Evolutionary conservation across 179 eudicot species (phyloP).

Genomic region (Beta corolliflora): DNA sequence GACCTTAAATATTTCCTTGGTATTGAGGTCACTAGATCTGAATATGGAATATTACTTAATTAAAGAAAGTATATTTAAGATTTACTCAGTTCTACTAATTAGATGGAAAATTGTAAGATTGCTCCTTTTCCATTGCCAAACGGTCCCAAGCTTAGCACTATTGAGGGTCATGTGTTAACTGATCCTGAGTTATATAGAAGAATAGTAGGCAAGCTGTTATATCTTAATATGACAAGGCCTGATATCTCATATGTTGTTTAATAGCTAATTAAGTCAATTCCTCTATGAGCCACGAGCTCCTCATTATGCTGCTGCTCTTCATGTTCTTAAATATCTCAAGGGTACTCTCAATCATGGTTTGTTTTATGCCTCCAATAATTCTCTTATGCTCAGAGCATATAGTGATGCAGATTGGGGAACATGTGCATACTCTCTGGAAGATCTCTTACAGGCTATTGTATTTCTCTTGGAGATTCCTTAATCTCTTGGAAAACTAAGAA

Average conservation of each 20-base stretch:
- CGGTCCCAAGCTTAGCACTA: background rate
- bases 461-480: background rate
- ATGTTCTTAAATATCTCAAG: background rate
- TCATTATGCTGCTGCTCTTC: background rate
- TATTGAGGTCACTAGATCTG: too few relatives aligned
- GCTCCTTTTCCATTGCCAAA: background rate
- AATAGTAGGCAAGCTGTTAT: background rate
- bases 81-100: background rate
- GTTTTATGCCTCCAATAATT: background rate
- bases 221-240: background rate
- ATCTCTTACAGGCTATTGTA: conserved; percentile 12
- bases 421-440: background rate
- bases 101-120: background rate
- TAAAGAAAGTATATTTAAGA: background rate
- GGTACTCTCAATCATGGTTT: background rate
- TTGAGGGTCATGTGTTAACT: background rate
- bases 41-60: background rate
- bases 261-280: background rate
- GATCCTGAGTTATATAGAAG: background rate
- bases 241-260: background rate
- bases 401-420: conserved; percentile 9
- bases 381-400: background rate
- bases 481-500: conserved; percentile 13
- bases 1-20: too few relatives aligned
- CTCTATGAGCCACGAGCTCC: background rate